Conservation (phyloP, 345 rosid genomes). For the Eutrema yunnanense region DNA sequence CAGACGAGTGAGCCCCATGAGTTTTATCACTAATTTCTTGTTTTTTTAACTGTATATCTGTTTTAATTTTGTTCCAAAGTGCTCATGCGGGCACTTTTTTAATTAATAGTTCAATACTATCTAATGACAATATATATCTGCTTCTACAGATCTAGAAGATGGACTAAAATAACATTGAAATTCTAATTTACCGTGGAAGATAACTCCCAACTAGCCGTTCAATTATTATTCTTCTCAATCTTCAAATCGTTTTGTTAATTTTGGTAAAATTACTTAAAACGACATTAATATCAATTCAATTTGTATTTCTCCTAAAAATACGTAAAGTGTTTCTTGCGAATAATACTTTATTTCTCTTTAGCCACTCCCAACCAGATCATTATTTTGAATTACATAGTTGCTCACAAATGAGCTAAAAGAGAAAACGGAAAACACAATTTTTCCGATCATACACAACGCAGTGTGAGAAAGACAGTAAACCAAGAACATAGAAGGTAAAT, state of each 20-base stretch:
- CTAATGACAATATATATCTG: neutral
- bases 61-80: neutral
- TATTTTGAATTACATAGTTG: too few relatives aligned
- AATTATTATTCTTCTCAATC: neutral
- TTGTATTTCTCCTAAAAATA: neutral
- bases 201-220: neutral
- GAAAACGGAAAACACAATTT: too few relatives aligned
- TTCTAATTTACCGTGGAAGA: neutral
- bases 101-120: neutral
- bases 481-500: too few relatives aligned
- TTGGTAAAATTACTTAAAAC: neutral
- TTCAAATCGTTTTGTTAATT: neutral
- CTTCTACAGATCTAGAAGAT: slow-evolving; percentile 3
- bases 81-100: neutral
- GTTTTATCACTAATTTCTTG: neutral
- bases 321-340: neutral
- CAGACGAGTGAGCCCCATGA: neutral
- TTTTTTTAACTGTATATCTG: neutral
- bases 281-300: neutral
- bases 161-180: neutral
- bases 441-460: too few relatives aligned
- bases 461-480: too few relatives aligned
- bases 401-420: too few relatives aligned
- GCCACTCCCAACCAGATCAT: too few relatives aligned
- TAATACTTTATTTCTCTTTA: too few relatives aligned